Conservation (phyloP, 305 asterid species). For the Petunia hybrid region DNA sequence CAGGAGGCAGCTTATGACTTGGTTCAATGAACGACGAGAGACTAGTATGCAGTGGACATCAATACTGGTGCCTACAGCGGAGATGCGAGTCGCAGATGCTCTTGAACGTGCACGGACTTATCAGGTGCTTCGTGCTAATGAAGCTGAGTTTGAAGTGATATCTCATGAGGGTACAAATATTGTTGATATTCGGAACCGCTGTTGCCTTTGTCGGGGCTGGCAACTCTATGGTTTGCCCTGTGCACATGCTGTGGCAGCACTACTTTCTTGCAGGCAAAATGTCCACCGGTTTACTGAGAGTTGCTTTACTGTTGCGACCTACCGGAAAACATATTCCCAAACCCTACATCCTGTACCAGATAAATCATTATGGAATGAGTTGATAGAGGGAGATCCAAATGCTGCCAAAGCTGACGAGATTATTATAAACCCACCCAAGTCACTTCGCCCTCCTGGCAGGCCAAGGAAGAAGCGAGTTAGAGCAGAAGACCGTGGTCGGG, state of each 20-base stretch:
- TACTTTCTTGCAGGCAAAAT: constrained; percentile 89
- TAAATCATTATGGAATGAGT: constrained; percentile 81
- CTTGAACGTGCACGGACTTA: constrained; percentile 91
- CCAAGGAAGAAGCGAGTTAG: constrained; percentile 93
- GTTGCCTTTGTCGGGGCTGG: constrained; percentile 93
- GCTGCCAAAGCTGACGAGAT: constrained; percentile 47
- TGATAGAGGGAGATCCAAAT: constrained; percentile 66
- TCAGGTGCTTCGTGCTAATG: constrained; percentile 96
- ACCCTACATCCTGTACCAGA: constrained; percentile 94
- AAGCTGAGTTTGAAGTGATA: constrained; percentile 93
- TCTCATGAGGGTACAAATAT: constrained; percentile 92
- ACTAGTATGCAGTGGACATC: constrained; percentile 98
- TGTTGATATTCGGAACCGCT: constrained; percentile 80
- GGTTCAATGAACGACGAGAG: constrained; percentile 98
- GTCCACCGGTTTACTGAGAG: constrained; percentile 96
- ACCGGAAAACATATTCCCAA: constrained; percentile 86
- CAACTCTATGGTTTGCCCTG: constrained; percentile 92
- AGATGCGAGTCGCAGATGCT: constrained; percentile 91
- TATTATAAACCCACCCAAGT: constrained; percentile 81
- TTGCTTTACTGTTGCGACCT: constrained; percentile 90
- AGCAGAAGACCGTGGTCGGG: constrained; percentile 89
- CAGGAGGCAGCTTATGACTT: constrained; percentile 91
- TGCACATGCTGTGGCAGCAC: constrained; percentile 96
- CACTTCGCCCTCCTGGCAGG: constrained; percentile 83
- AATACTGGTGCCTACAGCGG: constrained; percentile 88